Evolutionary conservation across 2,329 filamentous ascomycete genomes (phyloP).

Genomic region (Cordyceps cateniannulata): DNA sequence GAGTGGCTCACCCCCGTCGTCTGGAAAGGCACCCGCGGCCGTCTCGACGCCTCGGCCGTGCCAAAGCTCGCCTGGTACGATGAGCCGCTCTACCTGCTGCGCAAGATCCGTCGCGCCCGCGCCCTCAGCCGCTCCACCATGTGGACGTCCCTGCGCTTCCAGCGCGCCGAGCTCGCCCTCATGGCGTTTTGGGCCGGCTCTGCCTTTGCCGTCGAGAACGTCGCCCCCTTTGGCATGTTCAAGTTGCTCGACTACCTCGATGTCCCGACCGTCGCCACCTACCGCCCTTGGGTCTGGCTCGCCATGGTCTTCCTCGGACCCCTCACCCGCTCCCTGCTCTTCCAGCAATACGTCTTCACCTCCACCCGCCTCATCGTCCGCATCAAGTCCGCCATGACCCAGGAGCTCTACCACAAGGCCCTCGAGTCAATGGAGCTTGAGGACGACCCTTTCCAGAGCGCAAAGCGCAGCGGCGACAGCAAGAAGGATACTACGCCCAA

Average conservation of each 20-base stretch:
- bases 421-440: conserved; percentile 51
- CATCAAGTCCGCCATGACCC: conserved; percentile 49
- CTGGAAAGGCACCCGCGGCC: conserved; percentile 37
- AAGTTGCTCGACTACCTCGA: conserved; percentile 46
- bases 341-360: conserved; percentile 52
- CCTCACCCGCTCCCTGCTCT: conserved; percentile 39
- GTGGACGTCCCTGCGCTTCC: conserved; percentile 38
- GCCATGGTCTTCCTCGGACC: conserved; percentile 47
- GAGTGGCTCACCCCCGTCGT: conserved; percentile 19
- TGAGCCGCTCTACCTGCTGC: conserved; percentile 42
- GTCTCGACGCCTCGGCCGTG: conserved; percentile 41
- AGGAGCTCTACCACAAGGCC: conserved; percentile 51
- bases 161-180: conserved; percentile 33
- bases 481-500: conserved; percentile 22
- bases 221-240: conserved; percentile 49
- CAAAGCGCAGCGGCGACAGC: conserved; percentile 19
- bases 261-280: conserved; percentile 34
- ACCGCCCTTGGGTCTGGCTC: conserved; percentile 48
- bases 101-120: conserved; percentile 37
- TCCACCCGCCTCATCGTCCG: conserved; percentile 51
- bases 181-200: conserved; percentile 38
- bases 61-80: conserved; percentile 49
- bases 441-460: conserved; percentile 40
- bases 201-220: conserved; percentile 38
- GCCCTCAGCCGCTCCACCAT: conserved; percentile 36